Conservation (phyloP, 495 filamentous ascomycete species). For the Immersiella caudata region DNA sequence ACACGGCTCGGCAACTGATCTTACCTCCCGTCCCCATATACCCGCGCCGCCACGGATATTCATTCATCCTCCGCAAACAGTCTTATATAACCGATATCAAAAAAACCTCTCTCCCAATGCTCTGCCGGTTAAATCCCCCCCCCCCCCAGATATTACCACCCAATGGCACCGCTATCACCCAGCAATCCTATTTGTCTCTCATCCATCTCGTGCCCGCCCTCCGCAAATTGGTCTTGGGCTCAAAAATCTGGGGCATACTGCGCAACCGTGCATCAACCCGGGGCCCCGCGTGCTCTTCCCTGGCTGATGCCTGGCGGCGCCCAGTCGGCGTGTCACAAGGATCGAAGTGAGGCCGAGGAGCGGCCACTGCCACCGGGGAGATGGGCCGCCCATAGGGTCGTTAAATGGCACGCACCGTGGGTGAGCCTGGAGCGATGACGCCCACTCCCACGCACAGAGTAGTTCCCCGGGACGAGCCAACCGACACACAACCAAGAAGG, state of each 20-base stretch:
- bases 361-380: neutral
- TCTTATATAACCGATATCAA: conserved; percentile 20
- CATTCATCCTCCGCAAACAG: neutral
- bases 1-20: conserved; percentile 25
- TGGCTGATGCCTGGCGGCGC: neutral
- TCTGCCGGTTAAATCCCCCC: conserved; percentile 28
- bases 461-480: neutral
- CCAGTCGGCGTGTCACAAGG: conserved; percentile 22
- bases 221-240: conserved; percentile 13
- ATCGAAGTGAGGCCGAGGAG: conserved; percentile 16
- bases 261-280: conserved; percentile 10
- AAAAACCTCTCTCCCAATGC: neutral
- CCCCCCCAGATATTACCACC: conserved; percentile 24
- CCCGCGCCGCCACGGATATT: conserved; percentile 26
- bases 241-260: conserved; percentile 30
- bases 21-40: conserved; percentile 14
- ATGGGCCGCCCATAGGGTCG: conserved; percentile 15
- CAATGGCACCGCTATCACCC: conserved; percentile 5
- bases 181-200: conserved; percentile 15
- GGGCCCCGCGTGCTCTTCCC: conserved; percentile 5
- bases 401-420: conserved; percentile 9
- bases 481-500: neutral
- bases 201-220: conserved; percentile 11
- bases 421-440: conserved; percentile 11
- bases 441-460: conserved; percentile 3